These are phyloP conservation scores for Tylopilus intermedius DNA, from an alignment of 768 basidiomycete genomes.

Conservation along the genomic window DNA sequence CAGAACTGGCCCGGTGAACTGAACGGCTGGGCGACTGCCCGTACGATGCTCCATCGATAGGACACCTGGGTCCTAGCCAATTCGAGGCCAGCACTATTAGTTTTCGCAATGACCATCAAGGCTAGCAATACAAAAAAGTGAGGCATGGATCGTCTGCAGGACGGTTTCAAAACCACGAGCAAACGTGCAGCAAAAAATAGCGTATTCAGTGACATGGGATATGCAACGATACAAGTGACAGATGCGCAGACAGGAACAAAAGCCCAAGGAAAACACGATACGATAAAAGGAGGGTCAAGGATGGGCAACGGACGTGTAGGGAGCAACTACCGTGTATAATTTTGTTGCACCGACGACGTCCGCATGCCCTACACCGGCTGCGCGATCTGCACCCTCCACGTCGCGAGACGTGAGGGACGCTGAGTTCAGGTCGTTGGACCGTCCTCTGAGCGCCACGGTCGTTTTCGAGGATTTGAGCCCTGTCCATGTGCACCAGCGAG, in stretches of 20 bases:
- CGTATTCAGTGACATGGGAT: background rate
- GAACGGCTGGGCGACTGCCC: no score
- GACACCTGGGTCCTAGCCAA: no score
- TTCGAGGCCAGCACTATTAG: no score
- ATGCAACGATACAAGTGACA: background rate
- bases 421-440: conserved; percentile 14
- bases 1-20: no score
- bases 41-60: no score
- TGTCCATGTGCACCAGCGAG: conserved; percentile 26
- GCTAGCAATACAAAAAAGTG: background rate
- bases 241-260: conserved; percentile 3
- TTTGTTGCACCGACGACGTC: background rate
- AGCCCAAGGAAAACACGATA: background rate
- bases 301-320: background rate
- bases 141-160: background rate
- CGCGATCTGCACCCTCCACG: background rate
- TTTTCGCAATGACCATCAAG: background rate
- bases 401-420: background rate
- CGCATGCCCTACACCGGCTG: background rate
- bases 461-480: conserved; percentile 20
- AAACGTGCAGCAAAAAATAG: background rate
- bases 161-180: background rate
- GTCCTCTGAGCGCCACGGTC: conserved; percentile 25
- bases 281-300: background rate
- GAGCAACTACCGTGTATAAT: background rate